Percentiles rank a stretch among this genome's conserved stretches.
phyloP scores from a whole-genome alignment of 768 basidiomycete species.

The Tricholoma saponaceum region DNA sequence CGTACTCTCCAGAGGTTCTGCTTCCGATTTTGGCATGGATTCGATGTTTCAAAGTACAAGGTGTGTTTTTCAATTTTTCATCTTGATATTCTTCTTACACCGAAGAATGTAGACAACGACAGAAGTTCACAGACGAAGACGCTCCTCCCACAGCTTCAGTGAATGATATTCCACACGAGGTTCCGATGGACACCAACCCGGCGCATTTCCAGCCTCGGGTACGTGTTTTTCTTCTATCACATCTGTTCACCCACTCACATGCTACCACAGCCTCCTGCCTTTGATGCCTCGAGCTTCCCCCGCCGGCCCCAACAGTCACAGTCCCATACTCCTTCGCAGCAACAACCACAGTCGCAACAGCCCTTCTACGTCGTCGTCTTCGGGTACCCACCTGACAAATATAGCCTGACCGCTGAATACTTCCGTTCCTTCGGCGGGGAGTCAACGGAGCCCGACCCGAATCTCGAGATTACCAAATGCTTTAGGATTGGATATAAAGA shows the following conservation, averaged over 20 bases:
- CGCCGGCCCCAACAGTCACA: constrained; percentile 26
- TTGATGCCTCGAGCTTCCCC: constrained; percentile 37
- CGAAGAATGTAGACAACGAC: constrained; percentile 44
- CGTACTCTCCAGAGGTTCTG: constrained; percentile 57
- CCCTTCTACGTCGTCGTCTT: constrained; percentile 73
- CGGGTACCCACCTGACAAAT: constrained; percentile 83
- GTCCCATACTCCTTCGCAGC: constrained; percentile 19
- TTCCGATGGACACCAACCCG: constrained; percentile 36
- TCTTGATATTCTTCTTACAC: neutral
- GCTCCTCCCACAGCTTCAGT: constrained; percentile 76
- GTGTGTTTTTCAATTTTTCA: constrained; percentile 25
- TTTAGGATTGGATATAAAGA: constrained; percentile 76
- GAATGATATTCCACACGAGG: constrained; percentile 67
- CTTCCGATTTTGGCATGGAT: constrained; percentile 76
- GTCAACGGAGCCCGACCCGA: constrained; percentile 64
- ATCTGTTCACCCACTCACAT: neutral
- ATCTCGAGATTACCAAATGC: constrained; percentile 71
- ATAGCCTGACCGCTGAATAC: constrained; percentile 66
- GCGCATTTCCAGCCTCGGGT: constrained; percentile 45
- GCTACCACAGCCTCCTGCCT: constrained; percentile 28
- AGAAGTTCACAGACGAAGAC: constrained; percentile 68
- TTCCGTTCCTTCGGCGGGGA: constrained; percentile 65
- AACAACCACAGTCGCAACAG: constrained; percentile 24
- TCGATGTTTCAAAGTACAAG: constrained; percentile 80
- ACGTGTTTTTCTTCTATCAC: constrained; percentile 13